These are phyloP conservation scores for Vinca minor DNA, from an alignment of 257 asterid genomes.

Conservation along the genomic window DNA sequence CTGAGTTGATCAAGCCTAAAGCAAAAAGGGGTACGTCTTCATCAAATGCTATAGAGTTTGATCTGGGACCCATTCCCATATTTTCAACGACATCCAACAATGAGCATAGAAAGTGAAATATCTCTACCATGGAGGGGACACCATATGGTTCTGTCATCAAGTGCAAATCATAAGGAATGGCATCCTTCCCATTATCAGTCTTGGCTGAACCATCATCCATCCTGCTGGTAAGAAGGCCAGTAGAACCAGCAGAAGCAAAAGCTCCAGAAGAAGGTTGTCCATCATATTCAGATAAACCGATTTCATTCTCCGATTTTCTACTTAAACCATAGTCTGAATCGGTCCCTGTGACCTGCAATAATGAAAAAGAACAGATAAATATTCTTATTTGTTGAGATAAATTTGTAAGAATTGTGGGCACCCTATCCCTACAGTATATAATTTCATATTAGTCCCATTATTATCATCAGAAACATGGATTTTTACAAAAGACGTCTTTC, in stretches of 20 bases:
- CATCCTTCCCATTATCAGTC: conserved; percentile 61
- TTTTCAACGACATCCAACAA: conserved; percentile 79
- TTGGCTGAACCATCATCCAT: conserved; percentile 49
- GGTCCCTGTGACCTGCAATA: conserved; percentile 41
- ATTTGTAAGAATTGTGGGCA: conserved; percentile 14
- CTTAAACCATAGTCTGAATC: conserved; percentile 44
- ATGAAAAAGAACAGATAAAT: conserved; percentile 14
- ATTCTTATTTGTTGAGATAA: conserved; percentile 6
- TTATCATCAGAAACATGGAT: neutral
- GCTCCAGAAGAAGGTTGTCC: conserved; percentile 47
- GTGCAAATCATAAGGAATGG: conserved; percentile 65
- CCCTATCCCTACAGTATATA: neutral
- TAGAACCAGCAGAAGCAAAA: conserved; percentile 40
- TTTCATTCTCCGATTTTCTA: conserved; percentile 64
- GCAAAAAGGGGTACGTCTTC: conserved; percentile 94
- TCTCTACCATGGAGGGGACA: conserved; percentile 91
- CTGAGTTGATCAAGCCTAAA: conserved; percentile 84
- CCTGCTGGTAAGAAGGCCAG: conserved; percentile 33
- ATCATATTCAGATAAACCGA: conserved; percentile 48
- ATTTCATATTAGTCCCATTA: neutral
- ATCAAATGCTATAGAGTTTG: conserved; percentile 76
- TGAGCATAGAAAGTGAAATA: conserved; percentile 86
- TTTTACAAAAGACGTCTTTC: neutral
- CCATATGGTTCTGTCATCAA: conserved; percentile 89
- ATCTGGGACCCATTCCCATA: conserved; percentile 63